Evolutionary conservation across 768 basidiomycete genomes (phyloP).

Genomic region (Tubosaeta brunneosetosa): DNA sequence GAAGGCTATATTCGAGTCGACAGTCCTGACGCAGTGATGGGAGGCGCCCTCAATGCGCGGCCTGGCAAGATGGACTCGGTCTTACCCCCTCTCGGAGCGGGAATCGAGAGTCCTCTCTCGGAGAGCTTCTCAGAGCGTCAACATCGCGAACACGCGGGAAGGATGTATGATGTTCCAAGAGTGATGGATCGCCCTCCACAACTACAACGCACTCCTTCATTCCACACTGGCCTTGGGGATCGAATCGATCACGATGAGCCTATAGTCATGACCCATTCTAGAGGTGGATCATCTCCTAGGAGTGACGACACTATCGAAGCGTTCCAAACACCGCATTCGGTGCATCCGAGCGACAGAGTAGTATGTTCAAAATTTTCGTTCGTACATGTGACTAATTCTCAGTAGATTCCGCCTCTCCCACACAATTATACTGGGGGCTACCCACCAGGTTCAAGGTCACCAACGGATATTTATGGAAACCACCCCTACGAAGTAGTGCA

Average conservation of each 20-base stretch:
- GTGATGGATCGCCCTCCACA: conserved; percentile 22
- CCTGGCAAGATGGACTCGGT: conserved; percentile 21
- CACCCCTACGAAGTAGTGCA: conserved; percentile 17
- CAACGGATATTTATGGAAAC: conserved; percentile 29
- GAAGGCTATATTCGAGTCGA: conserved; percentile 31
- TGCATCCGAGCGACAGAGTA: conserved; percentile 24
- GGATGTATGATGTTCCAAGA: conserved; percentile 19
- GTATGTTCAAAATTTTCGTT: conserved; percentile 11
- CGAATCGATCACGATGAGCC: conserved; percentile 15
- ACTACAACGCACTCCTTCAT: conserved; percentile 16
- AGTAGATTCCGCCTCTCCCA: conserved; percentile 31
- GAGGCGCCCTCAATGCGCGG: conserved; percentile 30
- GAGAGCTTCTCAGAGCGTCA: conserved; percentile 24
- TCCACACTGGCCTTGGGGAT: conserved; percentile 18
- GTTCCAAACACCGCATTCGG: conserved; percentile 16
- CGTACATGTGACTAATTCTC: background rate
- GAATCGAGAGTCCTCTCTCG: conserved; percentile 14
- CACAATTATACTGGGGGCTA: conserved; percentile 17
- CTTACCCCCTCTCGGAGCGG: conserved; percentile 22
- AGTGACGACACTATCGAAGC: conserved; percentile 32
- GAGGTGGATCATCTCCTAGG: conserved; percentile 17
- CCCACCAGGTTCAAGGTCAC: conserved; percentile 16
- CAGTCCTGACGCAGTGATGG: conserved; percentile 29
- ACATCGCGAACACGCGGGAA: conserved; percentile 14
- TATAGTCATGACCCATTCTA: conserved; percentile 19